Base-by-base conservation (phyloP, 306 rosid genomes). In the Pterocarpus santalinus region DNA sequence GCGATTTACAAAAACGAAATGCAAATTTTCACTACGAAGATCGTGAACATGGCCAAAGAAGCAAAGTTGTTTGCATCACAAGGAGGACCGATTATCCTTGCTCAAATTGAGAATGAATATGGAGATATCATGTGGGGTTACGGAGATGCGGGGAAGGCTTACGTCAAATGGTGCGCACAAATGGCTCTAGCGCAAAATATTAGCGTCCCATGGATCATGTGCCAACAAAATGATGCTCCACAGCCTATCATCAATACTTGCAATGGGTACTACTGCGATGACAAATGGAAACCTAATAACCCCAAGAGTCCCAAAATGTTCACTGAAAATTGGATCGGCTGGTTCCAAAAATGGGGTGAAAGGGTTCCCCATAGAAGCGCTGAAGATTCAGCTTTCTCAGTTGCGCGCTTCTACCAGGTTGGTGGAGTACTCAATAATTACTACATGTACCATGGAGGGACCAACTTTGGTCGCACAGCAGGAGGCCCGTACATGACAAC, bases 61-160 rank as follows among this genome's bases (percentile, higher is more conserved):
- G 82, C 64, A 3, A 76, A 80, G 71, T 65, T 85, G 0, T 85
- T 80, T 13, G 41, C 72, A 22, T 30, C 79, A 22, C 88, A 80
- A 16, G 84, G 84, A 68, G 83, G 83, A 2, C 87, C 83, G 0
- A 83, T 83, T 41, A 68, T 83, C 44, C 8, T 84, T 17, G 87
- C 85, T 3, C 87, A 84, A 49, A 84, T 80, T 30, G 87, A 84
- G 72, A 84, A 84, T 36, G 87, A 80, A 70, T 84, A 84, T 63
- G 77, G 80, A 14, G 43, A 80, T 65, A 28, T 84, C 22, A 62
- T 71, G 77, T 7, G 39, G 6, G 51, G 57, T 0, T 85, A 76
- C 56, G 71, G 82, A 38, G 80, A 65, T 8, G 71, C 65, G 10
- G 85, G 88, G 35, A 65, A 58, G 14, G 47, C 34, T 0, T 84